Percentiles rank a stretch among this genome's conserved stretches.
phyloP scores from a whole-genome alignment of 371 early-diverging fungal genomes.

The Syncephalastrum contaminatum region DNA sequence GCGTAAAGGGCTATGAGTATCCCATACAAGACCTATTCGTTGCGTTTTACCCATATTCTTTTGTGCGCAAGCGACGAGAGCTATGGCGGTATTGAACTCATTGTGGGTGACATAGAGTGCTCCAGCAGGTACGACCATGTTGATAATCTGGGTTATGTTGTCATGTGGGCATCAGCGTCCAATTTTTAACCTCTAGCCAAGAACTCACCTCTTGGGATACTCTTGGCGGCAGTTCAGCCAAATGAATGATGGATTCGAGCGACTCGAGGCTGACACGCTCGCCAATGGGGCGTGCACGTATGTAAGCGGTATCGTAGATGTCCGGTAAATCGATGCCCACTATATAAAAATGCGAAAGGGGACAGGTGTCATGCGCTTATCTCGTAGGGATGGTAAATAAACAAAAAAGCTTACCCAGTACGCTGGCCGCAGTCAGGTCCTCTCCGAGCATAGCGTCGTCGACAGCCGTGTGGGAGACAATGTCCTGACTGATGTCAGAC shows the following conservation, averaged over 20 bases:
- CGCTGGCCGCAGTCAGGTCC: slow-evolving; percentile 26
- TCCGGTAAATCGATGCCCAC: slow-evolving; percentile 47
- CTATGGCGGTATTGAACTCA: slow-evolving; percentile 72
- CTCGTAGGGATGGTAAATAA: neutral
- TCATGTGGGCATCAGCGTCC: neutral
- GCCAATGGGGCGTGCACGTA: slow-evolving; percentile 40
- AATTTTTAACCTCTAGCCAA: neutral
- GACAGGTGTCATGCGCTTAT: no score
- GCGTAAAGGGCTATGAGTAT: neutral
- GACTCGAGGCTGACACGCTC: slow-evolving; percentile 46
- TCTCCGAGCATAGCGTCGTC: slow-evolving; percentile 23
- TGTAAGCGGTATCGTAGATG: slow-evolving; percentile 48
- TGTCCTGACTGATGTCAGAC: slow-evolving; percentile 12
- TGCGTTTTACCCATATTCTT: slow-evolving; percentile 64
- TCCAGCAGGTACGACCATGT: slow-evolving; percentile 47
- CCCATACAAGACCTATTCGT: neutral
- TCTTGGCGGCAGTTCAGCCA: slow-evolving; percentile 17
- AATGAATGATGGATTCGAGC: slow-evolving; percentile 20
- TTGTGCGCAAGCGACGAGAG: slow-evolving; percentile 73
- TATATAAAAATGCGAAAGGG: slow-evolving; percentile 10
- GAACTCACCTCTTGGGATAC: slow-evolving; percentile 35
- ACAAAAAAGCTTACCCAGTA: slow-evolving; percentile 18
- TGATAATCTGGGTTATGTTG: slow-evolving; percentile 22
- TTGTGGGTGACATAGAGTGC: slow-evolving; percentile 55
- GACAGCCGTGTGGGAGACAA: slow-evolving; percentile 8